Conservation (phyloP, 257 asterid species). For the Solanum paucissectum region DNA sequence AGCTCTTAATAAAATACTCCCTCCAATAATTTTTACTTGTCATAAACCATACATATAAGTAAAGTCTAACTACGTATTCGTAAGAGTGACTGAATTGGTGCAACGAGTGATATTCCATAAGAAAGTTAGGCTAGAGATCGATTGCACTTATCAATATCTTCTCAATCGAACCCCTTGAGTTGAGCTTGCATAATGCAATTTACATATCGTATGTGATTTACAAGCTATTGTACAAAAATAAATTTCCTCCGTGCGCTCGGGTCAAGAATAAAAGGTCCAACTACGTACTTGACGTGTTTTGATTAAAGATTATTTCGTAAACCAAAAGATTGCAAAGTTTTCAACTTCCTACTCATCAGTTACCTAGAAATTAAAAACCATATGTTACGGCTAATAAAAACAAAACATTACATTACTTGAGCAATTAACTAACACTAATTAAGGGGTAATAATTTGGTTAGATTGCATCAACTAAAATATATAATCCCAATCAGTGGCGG, state of each 20-base stretch:
- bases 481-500: too few species aligned
- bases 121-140: not conserved
- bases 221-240: not conserved
- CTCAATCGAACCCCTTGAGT: not conserved
- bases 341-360: not conserved
- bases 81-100: not conserved
- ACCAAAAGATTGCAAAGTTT: not conserved
- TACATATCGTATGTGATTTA: not conserved
- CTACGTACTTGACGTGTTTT: not conserved
- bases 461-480: not conserved
- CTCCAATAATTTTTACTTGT: not conserved
- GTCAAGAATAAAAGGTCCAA: not conserved
- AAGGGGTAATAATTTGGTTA: not conserved
- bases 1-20: not conserved
- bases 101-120: not conserved
- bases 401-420: not conserved
- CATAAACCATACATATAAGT: not conserved
- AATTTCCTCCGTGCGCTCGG: too few species aligned
- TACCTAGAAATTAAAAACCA: not conserved
- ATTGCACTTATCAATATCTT: not conserved
- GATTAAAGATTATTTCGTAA: not conserved
- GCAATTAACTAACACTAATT: not conserved
- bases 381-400: not conserved
- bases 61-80: not conserved
- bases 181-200: not conserved